Conservation (phyloP, 306 rosid genomes). For the Spatholobus suberectus region DNA sequence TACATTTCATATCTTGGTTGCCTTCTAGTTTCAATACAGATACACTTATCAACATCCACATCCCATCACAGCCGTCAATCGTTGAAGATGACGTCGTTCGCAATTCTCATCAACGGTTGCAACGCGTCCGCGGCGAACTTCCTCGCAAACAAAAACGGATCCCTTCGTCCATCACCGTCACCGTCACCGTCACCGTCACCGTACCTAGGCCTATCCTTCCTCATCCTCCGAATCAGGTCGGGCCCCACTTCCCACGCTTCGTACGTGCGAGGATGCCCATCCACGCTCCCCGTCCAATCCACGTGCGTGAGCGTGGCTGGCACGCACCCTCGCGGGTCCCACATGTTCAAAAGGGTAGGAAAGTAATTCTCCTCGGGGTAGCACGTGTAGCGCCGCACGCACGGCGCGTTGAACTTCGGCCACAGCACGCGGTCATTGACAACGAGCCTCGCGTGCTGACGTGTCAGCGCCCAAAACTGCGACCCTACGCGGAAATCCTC, state of each 20-base stretch:
- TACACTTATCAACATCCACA: neutral
- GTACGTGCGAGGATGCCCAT: slow-evolving; percentile 76
- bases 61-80: slow-evolving; percentile 34
- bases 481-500: slow-evolving; percentile 76
- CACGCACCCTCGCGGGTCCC: slow-evolving; percentile 60
- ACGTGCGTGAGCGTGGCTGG: slow-evolving; percentile 81
- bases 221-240: slow-evolving; percentile 42
- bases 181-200: slow-evolving; percentile 62
- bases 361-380: slow-evolving; percentile 81
- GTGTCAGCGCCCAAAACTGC: slow-evolving; percentile 75
- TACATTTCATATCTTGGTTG: neutral
- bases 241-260: slow-evolving; percentile 55
- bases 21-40: neutral
- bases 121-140: slow-evolving; percentile 58
- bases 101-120: slow-evolving; percentile 57
- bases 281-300: slow-evolving; percentile 56
- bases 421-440: slow-evolving; percentile 49
- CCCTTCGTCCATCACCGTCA: slow-evolving; percentile 40
- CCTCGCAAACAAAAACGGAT: slow-evolving; percentile 74
- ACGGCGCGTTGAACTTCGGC: slow-evolving; percentile 66
- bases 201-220: slow-evolving; percentile 53
- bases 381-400: slow-evolving; percentile 57
- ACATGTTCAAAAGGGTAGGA: slow-evolving; percentile 71
- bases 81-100: slow-evolving; percentile 50
- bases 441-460: slow-evolving; percentile 69